Evolutionary conservation across 331 rosid genomes (phyloP), one percentile per base, ranked within the genome.

Genomic region (Rhamnella rubrinervis): DNA sequence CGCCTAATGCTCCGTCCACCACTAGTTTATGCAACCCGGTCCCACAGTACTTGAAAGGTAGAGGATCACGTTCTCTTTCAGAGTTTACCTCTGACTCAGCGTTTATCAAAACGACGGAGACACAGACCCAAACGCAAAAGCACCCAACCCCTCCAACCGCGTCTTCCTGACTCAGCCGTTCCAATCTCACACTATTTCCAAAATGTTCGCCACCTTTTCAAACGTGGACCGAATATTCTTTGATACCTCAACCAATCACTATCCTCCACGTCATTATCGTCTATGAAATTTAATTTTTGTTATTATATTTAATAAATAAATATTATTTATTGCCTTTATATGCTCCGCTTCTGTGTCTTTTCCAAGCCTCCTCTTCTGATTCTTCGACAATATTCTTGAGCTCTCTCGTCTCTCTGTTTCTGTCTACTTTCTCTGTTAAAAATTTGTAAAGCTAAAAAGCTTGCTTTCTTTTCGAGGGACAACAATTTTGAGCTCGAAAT

Each of bases 161-260:
- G 55, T 18, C 55, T 15, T 6, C 8, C 20, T 67, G 78, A 74
- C 75, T 62, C 73, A 65, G 44, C 73, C 66, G 18, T 38, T 55
- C 66, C 68, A 21, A 68, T 51, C 77, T 59, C 16, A 15, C 50
- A 4, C 7, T 25, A 7, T 1, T 31, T 26, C 71, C 53, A 28
- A 71, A 70, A 58, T 35, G 7, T 5, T 65, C 19, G 52, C 74
- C 4, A 23, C 20, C 66, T 58, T 77, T 53, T 61, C 78, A 31
- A 59, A 70, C 79, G 71, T 79, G 85, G 74, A 26, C 26, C 71
- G 16, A 74, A 52, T 25, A 73, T 77, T 66, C 59, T 55, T 9
- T 25, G 16, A 25, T 38, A 7, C 10, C 46, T 13, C 1, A 37
- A 3, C 82, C 72, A 75, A 62, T 63, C 31, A 23, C 0, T 64